These are phyloP conservation scores for Cubamyces lactineus DNA, from an alignment of 768 basidiomycete species.

Conservation along the genomic window DNA sequence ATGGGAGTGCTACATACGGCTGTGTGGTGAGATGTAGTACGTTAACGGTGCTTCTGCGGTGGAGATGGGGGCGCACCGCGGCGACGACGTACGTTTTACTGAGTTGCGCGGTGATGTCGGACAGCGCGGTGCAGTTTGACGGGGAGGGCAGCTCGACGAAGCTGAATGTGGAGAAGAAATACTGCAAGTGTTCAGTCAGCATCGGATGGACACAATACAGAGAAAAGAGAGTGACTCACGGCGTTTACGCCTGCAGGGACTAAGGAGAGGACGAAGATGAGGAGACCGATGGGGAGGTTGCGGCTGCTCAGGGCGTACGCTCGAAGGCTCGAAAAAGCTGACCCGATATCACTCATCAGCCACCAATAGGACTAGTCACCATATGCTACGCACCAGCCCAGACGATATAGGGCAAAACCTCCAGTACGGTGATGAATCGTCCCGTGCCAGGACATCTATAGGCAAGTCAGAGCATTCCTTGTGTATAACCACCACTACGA, in stretches of 20 bases:
- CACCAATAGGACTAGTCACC: not conserved
- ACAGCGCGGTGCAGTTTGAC: slow-evolving; percentile 12
- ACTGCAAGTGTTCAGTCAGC: not conserved
- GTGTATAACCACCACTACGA: too few relatives aligned
- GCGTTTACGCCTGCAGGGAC: slow-evolving; percentile 14
- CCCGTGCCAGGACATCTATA: slow-evolving; percentile 6
- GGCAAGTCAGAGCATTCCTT: not conserved
- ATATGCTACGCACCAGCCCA: slow-evolving; percentile 1
- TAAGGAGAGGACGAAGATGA: not conserved
- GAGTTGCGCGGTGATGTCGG: slow-evolving; percentile 7
- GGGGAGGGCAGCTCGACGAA: slow-evolving; percentile 4
- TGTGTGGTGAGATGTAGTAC: not conserved
- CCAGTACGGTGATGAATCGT: slow-evolving; percentile 7
- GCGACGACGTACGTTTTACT: slow-evolving; percentile 5
- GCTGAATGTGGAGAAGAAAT: slow-evolving; percentile 16
- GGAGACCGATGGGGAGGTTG: not conserved
- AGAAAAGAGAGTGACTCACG: not conserved
- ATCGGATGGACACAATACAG: too few relatives aligned
- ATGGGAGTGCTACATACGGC: not conserved
- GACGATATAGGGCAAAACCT: slow-evolving; percentile 10
- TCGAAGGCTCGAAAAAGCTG: slow-evolving; percentile 10
- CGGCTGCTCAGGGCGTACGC: slow-evolving; percentile 12
- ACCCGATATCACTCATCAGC: not conserved
- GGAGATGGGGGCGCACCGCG: not conserved
- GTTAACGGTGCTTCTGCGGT: too few relatives aligned